Percentiles rank a stretch among this genome's conserved stretches.
Conservation (phyloP, 768 basidiomycete species). For the Clitopilus passeckerianus region DNA sequence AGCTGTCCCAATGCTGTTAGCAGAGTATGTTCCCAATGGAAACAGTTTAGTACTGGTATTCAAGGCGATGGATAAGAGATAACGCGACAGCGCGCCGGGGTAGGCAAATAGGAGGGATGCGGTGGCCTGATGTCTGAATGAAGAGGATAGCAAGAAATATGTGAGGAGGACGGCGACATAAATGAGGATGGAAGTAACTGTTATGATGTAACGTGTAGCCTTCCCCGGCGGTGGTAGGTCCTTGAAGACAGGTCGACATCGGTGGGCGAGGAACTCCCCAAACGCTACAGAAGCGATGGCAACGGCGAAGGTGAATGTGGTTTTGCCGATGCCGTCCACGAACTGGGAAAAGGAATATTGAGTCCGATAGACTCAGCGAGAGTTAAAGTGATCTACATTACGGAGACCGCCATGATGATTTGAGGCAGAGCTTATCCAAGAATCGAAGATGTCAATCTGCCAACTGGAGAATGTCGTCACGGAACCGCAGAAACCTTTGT, state of each 20-base stretch:
- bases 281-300: conserved; percentile 74
- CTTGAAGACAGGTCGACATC: conserved; percentile 19
- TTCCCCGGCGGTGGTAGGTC: conserved; percentile 35
- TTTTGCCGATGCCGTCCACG: conserved; percentile 80
- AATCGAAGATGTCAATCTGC: conserved; percentile 84
- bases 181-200: conserved; percentile 51
- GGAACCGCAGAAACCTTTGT: conserved; percentile 89
- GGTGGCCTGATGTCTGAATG: conserved; percentile 74
- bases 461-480: conserved; percentile 96
- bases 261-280: conserved; percentile 56
- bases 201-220: conserved; percentile 43
- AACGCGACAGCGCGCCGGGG: conserved; percentile 85
- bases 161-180: conserved; percentile 75
- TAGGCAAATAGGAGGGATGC: conserved; percentile 87
- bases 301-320: conserved; percentile 72
- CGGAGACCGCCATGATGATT: conserved; percentile 60
- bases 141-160: conserved; percentile 68
- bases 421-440: conserved; percentile 69
- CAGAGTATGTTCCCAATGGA: conserved; percentile 75
- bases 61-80: conserved; percentile 64
- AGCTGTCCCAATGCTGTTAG: conserved; percentile 78
- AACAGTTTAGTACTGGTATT: conserved; percentile 61
- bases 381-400: conserved; percentile 47
- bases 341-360: conserved; percentile 44
- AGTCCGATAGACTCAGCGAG: neutral